Evolutionary conservation across 2,329 filamentous ascomycete genomes (phyloP).

Genomic region (Parasarocladium wereldwijsianum): DNA sequence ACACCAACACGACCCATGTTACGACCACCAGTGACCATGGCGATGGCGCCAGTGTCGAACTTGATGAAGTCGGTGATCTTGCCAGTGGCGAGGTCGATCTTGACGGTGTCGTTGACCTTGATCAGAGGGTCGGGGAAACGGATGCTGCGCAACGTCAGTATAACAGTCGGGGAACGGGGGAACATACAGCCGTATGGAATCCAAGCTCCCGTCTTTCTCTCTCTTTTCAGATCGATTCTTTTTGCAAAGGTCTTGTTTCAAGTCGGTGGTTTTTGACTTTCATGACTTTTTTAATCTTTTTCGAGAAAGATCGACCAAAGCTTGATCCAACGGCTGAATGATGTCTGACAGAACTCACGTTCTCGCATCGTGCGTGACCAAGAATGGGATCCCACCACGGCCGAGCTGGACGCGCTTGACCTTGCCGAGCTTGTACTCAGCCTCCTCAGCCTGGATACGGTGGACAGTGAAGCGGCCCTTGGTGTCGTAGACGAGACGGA

Average conservation of each 20-base stretch:
- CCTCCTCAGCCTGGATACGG: conserved; percentile 97
- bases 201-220: conserved; percentile 21
- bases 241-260: no score
- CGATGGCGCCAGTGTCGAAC: conserved; percentile 96
- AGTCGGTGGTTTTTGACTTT: conserved; percentile 1
- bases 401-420: conserved; percentile 99
- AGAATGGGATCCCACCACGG: conserved; percentile 99
- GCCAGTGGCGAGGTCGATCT: conserved; percentile 92
- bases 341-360: conserved; percentile 97
- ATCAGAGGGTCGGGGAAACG: conserved; percentile 96
- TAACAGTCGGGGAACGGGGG: conserved; percentile 11
- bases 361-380: conserved; percentile 99
- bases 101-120: conserved; percentile 99
- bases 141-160: conserved; percentile 55
- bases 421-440: conserved; percentile 99
- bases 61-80: conserved; percentile 98
- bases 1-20: conserved; percentile 99
- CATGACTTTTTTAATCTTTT: not conserved
- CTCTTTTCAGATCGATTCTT: conserved; percentile 6
- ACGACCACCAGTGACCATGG: conserved; percentile 98
- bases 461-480: conserved; percentile 99
- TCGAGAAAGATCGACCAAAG: conserved; percentile 55
- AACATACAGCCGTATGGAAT: conserved; percentile 40
- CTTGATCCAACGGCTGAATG: conserved; percentile 99
- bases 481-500: conserved; percentile 99